Conservation (phyloP, 257 asterid genomes). For the Henckelia pumila region DNA sequence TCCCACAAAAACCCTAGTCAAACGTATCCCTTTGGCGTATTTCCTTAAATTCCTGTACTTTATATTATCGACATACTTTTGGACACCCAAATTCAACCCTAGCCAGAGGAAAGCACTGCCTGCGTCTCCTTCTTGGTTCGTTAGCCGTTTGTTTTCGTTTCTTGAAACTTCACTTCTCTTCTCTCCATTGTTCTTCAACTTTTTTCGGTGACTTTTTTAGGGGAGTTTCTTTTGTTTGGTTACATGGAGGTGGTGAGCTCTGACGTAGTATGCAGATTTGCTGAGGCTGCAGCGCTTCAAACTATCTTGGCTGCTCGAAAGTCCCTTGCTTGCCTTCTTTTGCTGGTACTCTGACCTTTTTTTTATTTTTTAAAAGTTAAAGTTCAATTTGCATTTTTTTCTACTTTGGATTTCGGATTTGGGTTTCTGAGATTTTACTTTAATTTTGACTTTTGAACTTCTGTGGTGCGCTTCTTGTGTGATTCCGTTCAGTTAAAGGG, state of each 20-base stretch:
- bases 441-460: slow-evolving; percentile 10
- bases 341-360: slow-evolving; percentile 42
- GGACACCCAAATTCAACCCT: slow-evolving; percentile 1
- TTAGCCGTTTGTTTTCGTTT: neutral
- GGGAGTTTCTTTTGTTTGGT: neutral
- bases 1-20: neutral
- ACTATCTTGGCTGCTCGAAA: slow-evolving; percentile 42
- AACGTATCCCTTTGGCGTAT: neutral
- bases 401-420: slow-evolving; percentile 20
- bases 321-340: slow-evolving; percentile 52
- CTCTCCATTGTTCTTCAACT: neutral
- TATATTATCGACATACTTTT: neutral
- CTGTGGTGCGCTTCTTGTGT: slow-evolving; percentile 16
- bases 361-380: neutral
- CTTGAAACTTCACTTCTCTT: neutral
- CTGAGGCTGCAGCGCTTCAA: neutral
- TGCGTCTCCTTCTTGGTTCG: neutral
- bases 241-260: neutral
- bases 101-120: neutral
- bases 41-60: neutral
- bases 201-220: no score
- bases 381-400: neutral
- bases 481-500: neutral
- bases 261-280: neutral
- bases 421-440: slow-evolving; percentile 26